Evolutionary conservation across 768 basidiomycete species (phyloP).

Genomic region (Tulasnella sp.): DNA sequence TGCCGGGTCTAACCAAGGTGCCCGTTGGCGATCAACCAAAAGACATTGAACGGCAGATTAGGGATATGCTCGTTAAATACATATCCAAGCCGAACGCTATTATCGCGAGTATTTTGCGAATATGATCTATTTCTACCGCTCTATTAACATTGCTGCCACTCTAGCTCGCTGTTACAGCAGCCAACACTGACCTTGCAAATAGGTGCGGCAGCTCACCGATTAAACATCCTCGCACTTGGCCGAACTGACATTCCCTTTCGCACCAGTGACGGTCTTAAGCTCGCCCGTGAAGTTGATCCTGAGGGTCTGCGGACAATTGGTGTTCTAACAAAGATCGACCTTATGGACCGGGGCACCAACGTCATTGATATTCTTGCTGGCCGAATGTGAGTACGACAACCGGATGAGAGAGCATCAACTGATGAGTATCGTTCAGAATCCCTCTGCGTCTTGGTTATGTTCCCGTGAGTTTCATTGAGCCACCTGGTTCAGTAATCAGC

Average conservation of each 20-base stretch:
- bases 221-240: not conserved
- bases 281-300: constrained; percentile 95
- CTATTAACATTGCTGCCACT: not conserved
- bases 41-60: constrained; percentile 96
- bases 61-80: constrained; percentile 92
- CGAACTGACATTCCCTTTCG: not conserved
- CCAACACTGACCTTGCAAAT: constrained; percentile 96
- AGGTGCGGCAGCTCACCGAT: constrained; percentile 35
- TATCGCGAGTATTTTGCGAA: constrained; percentile 40
- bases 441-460: constrained; percentile 95
- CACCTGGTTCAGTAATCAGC: constrained; percentile 35
- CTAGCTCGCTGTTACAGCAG: constrained; percentile 83
- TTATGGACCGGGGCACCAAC: constrained; percentile 98
- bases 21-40: constrained; percentile 95
- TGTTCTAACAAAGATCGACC: constrained; percentile 97
- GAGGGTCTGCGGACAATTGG: constrained; percentile 92
- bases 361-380: constrained; percentile 99
- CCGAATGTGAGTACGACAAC: constrained; percentile 39
- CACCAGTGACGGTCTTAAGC: constrained; percentile 78
- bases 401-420: not conserved
- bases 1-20: constrained; percentile 92
- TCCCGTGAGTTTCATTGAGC: constrained; percentile 51
- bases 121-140: not conserved
- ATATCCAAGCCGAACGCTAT: constrained; percentile 92
- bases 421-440: constrained; percentile 42